Percentiles rank a stretch among this genome's conserved stretches.
These are phyloP conservation scores for Wilcoxina mikolae DNA, from an alignment of 495 filamentous ascomycete genomes.

Conservation along the genomic window DNA sequence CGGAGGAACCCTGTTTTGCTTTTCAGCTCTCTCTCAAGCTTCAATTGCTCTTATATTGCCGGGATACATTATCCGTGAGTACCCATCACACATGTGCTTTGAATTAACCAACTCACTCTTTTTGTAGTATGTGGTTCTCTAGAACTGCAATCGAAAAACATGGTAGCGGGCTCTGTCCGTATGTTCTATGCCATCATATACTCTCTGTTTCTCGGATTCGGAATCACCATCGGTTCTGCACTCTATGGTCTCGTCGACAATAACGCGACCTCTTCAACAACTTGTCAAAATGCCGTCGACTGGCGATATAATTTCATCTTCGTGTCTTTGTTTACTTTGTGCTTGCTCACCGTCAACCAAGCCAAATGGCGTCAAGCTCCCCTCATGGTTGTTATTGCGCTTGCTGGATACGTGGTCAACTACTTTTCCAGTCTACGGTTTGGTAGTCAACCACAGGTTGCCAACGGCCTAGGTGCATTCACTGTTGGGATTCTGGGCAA, in stretches of 20 bases:
- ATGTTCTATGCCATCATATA: constrained; percentile 97
- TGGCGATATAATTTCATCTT: constrained; percentile 56
- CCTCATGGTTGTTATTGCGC: constrained; percentile 67
- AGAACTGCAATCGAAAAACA: constrained; percentile 71
- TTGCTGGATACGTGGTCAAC: constrained; percentile 77
- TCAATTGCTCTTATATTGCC: constrained; percentile 86
- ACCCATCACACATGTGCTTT: background rate
- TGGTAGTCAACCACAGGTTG: constrained; percentile 61
- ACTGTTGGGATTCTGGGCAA: constrained; percentile 78
- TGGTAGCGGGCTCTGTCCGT: constrained; percentile 81
- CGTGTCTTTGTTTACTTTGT: constrained; percentile 67
- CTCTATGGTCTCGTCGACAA: constrained; percentile 76
- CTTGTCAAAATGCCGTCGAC: constrained; percentile 43
- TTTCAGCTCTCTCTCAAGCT: constrained; percentile 79
- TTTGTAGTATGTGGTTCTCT: constrained; percentile 57
- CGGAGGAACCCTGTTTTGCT: constrained; percentile 64
- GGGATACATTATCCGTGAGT: constrained; percentile 57
- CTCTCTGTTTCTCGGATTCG: constrained; percentile 89
- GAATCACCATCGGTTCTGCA: constrained; percentile 85
- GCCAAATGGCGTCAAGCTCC: constrained; percentile 82
- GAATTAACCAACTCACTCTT: constrained; percentile 10
- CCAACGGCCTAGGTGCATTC: constrained; percentile 71
- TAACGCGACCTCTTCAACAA: constrained; percentile 60
- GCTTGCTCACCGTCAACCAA: constrained; percentile 73
- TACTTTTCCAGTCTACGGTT: constrained; percentile 63